Percentiles rank a stretch among this genome's conserved stretches.
Evolutionary conservation across 2,329 filamentous ascomycete species (phyloP).

Genomic region (Aspergillus pseudotamarii): DNA sequence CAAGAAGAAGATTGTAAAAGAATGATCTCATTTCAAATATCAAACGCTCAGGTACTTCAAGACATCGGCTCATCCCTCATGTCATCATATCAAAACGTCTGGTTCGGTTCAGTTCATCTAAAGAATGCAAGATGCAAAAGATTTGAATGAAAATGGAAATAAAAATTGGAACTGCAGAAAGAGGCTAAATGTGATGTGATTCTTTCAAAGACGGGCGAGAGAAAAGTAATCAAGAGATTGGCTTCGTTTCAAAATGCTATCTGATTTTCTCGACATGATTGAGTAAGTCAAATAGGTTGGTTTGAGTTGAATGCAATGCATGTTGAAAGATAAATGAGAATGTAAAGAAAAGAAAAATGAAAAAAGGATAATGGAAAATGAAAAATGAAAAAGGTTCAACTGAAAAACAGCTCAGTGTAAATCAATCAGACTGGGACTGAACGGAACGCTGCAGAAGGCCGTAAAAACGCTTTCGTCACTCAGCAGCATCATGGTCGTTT

Average conservation of each 20-base stretch:
- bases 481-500: constrained; percentile 22
- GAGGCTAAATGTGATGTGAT: background rate
- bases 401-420: constrained; percentile 5
- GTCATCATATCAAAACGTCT: constrained; percentile 4
- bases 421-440: constrained; percentile 11
- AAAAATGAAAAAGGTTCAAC: constrained; percentile 13
- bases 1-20: constrained; percentile 4
- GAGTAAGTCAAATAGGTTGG: background rate
- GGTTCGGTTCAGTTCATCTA: constrained; percentile 1
- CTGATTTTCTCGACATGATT: background rate
- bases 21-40: background rate
- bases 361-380: no score
- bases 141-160: constrained; percentile 5
- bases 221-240: background rate
- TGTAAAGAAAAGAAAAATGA: constrained; percentile 2
- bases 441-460: constrained; percentile 17
- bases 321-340: background rate
- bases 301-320: background rate
- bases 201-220: background rate
- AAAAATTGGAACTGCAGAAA: background rate
- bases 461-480: constrained; percentile 16
- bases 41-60: constrained; percentile 3
- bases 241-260: background rate
- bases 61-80: constrained; percentile 5
- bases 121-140: constrained; percentile 6